A percentile compares a stretch with the other conserved stretches of the same genome.
phyloP scores from a whole-genome alignment of 441 rosid genomes.

The Lepidium campestre region DNA sequence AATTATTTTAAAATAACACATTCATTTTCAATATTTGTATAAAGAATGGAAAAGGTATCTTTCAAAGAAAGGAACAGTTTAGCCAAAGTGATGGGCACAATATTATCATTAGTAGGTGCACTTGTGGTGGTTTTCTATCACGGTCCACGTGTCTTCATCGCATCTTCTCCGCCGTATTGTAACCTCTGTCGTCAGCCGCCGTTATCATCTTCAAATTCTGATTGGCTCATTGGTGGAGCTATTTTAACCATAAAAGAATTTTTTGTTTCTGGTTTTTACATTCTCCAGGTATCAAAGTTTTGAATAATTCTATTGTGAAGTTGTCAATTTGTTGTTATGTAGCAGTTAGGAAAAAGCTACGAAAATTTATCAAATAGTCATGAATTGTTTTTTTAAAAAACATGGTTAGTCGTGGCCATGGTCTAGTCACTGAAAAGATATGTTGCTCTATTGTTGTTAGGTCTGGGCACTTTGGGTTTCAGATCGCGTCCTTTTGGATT shows the following conservation, averaged over 20 bases:
- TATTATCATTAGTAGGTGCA: slow-evolving; percentile 36
- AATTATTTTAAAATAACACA: no score
- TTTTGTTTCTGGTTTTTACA: slow-evolving; percentile 11
- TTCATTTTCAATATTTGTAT: neutral
- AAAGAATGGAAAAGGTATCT: slow-evolving; percentile 49
- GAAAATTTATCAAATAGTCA: no score
- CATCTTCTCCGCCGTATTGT: neutral
- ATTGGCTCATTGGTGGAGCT: slow-evolving; percentile 41
- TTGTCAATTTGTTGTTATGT: no score
- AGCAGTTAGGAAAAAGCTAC: no score
- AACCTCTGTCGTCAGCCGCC: neutral
- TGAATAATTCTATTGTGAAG: no score
- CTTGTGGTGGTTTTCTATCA: slow-evolving; percentile 36
- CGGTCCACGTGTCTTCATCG: slow-evolving; percentile 28
- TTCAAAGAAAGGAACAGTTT: slow-evolving; percentile 33
- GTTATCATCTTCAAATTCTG: neutral
- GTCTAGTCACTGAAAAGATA: no score
- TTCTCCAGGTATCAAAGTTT: slow-evolving; percentile 35
- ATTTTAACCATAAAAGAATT: slow-evolving; percentile 21
- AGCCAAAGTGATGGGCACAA: slow-evolving; percentile 40
- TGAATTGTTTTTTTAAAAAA: no score
- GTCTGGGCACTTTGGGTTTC: no score
- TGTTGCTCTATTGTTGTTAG: no score
- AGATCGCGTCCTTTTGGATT: no score
- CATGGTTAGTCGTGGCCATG: no score